Base-by-base conservation (phyloP, 768 basidiomycete species). In the Suillus discolor region DNA sequence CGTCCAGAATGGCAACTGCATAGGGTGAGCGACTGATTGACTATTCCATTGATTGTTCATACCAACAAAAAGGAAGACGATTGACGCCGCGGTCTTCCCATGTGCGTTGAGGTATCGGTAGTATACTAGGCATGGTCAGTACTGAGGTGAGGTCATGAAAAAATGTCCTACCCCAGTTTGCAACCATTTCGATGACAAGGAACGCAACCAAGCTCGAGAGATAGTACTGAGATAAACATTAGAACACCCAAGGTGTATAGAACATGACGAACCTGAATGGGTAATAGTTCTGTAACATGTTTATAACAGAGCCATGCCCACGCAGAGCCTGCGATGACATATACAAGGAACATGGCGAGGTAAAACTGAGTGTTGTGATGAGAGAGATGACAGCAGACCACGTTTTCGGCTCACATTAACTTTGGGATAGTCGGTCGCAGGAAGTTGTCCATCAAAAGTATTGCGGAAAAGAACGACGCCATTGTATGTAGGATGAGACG, bases 371-470 rank as follows among this genome's bases (percentile, higher is more conserved):
- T 12, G 57, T 34, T 31, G 41, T 60, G 25, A 60, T 49, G 20
- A 62, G 47, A 70, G 28, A 57, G 5, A 28, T 31, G 59, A 41
- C 16, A 18, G 13, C 41, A 18, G 41, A 60, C 41, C 20, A 20
- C 18, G 11, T 31, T 20, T 49, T 16, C 11, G 41, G 76, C 93
- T 71, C 75, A 97, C 96, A 65, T 87, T 90, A 75, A 99, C 93
- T 87, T 99, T 99, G 13, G 97, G 97, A 77, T 98, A 97, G 75
- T 99, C 97, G 6, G 92, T 86, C 7, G 96, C 96, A 15, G 97
- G 87, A 25, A 99, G 82, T 74, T 92, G 87, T 23, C 97, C 97
- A 34, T 90, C 82, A 73, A 98, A 98, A 2, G 84, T 87, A 76
- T 97, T 98, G 71, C 84, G 85, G 82, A 99, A 99, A 55, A 92